Base-by-base conservation (phyloP, 176 grass and related monocot species). In the Carex scoparia region DNA sequence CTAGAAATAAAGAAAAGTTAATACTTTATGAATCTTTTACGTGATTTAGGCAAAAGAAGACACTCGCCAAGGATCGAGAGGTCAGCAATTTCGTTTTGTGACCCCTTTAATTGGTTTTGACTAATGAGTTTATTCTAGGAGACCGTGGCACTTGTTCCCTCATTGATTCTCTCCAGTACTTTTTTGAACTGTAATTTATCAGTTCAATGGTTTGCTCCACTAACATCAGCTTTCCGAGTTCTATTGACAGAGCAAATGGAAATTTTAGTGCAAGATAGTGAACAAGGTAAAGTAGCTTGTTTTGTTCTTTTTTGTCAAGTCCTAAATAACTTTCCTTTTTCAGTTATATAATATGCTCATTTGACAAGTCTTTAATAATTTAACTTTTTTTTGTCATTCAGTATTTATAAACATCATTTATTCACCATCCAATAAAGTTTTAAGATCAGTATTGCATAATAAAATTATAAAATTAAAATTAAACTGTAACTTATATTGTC, bases 11-110 rank as follows among this genome's bases (percentile, higher is more conserved):
- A 48, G 80, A 83, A 83, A 83, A 67, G 10, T 7, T 53, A 5
- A 5, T 12, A n/a, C 40, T 83, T 83, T 83, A 69, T 83, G 81
- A 83, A 83, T 67, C 46, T 56, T 83, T 83, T 83, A 83, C 63
- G 63, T 64, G 81, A 83, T 83, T 83, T 83, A 53, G 81, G 81
- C 81, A 69, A 83, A 83, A 83, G 68, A 60, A 83, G 80, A 82
- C 10, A 49, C 10, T 65, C 3, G 59, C 31, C 80, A 83, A 16
- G 37, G 80, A 65, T 83, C 40, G 60, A 83, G 80, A 83, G 81
- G 81, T 78, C 81, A 66, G 81, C 63, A 63, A 83, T 83, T 83
- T 66, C 81, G 81, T 67, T 83, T 83, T 83, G 59, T 48, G 81
- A 53, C 27, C 44, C 80, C 81, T 5, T 38, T 23, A 23, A 23